Evolutionary conservation across 306 rosid species (phyloP), one percentile per base, ranked within the genome.

Genomic region (Benincasa hispida): DNA sequence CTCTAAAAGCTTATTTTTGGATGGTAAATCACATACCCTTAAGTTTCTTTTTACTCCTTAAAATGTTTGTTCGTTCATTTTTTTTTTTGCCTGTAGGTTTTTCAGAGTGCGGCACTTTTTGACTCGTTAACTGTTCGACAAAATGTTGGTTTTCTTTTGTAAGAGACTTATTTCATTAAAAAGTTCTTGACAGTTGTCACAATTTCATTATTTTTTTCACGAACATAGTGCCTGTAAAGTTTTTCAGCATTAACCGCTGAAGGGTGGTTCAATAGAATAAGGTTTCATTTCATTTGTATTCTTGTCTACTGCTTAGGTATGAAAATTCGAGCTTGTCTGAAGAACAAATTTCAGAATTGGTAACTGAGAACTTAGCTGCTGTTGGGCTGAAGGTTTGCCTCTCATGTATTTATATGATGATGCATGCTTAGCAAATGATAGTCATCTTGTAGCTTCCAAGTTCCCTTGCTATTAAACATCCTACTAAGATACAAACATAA

Each of bases 71-170:
- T 10, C 15, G 9, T 65, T 45, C 34, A 10, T 18, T 51, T 15
- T 74, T 15, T 74, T 72, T 57, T 58, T 78, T 27, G 74, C 50
- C 81, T 35, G 83, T 86, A 95, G 99, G 99, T 95, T 73, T 95
- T 95, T 84, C 99, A 95, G 87, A 95, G 99, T 81, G 99, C 99
- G 11, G 99, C 99, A 59, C 99, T 95, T 42, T 95, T 95, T 89
- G 98, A 95, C 86, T 95, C 99, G 66, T 81, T 95, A 85, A 92
- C 92, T 22, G 98, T 95, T 62, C 96, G 97, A 42, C 98, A 95
- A 87, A 95, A 95, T 80, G 98, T 95, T 77, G 99, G 99, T 85
- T 95, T 95, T 81, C 99, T 90, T 85, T 85, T 95, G 99, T 95
- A 90, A 92, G 95, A 76, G 80, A 78, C 61, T 42, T 45, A 19